Percentiles rank a stretch among this genome's conserved stretches.
Conservation (phyloP, 1,284 basidiomycete species). For the Anthracocystis walkeri region DNA sequence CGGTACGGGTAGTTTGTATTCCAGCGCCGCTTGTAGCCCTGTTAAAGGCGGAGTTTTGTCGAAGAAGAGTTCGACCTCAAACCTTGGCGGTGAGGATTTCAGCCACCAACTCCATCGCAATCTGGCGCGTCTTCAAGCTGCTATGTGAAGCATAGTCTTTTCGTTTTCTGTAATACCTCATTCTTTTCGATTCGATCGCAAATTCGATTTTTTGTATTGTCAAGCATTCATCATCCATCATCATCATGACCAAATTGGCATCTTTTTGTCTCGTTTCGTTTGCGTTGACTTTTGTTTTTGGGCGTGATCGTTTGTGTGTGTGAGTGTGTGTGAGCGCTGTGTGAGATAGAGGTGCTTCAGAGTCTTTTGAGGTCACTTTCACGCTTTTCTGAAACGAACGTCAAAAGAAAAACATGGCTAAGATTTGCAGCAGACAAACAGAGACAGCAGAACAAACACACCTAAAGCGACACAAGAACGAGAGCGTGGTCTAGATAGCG, state of each 20-base stretch:
- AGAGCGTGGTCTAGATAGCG: slow-evolving; percentile 29
- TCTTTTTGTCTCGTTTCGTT: no score
- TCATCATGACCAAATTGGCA: neutral
- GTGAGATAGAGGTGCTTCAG: no score
- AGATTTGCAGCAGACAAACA: no score
- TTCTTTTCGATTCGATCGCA: neutral
- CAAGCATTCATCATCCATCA: neutral
- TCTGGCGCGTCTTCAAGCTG: slow-evolving; percentile 10
- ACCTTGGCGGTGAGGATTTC: slow-evolving; percentile 5
- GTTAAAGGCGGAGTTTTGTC: slow-evolving; percentile 6
- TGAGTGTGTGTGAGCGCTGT: no score
- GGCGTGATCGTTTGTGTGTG: no score
- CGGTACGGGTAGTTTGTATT: slow-evolving; percentile 15
- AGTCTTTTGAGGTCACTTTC: no score
- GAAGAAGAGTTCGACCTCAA: neutral
- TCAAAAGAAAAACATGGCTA: no score
- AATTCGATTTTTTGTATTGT: neutral
- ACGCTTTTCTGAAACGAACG: no score
- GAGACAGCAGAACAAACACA: no score
- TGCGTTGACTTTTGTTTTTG: no score
- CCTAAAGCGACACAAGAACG: no score
- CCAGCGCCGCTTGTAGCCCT: slow-evolving; percentile 15
- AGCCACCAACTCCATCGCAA: neutral
- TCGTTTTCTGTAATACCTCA: neutral
- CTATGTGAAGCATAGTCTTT: neutral